Evolutionary conservation across 495 filamentous ascomycete species (phyloP).

Genomic region (Penicillium nucicola): DNA sequence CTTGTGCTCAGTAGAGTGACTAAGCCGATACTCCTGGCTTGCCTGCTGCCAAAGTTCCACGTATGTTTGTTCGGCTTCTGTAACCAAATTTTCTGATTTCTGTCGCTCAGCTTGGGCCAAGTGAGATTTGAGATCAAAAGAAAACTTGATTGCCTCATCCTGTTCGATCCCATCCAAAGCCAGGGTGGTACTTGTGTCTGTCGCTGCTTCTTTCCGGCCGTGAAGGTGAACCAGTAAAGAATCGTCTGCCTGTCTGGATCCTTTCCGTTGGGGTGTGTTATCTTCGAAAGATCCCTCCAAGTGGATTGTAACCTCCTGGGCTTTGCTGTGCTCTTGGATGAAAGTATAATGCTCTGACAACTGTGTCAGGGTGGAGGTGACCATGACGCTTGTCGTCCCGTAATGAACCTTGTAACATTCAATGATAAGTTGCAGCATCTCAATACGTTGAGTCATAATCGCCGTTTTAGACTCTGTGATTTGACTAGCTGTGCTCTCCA

Average conservation of each 20-base stretch:
- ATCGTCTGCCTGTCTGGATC: conserved; percentile 3
- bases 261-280: not conserved
- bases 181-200: not conserved
- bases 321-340: not conserved
- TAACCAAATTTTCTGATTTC: not conserved
- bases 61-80: conserved; percentile 14
- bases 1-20: conserved; percentile 17
- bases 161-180: too few relatives aligned
- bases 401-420: conserved; percentile 27
- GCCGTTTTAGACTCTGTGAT: conserved; percentile 18
- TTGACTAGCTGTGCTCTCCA: conserved; percentile 17
- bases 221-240: conserved; percentile 21
- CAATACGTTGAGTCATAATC: conserved; percentile 18
- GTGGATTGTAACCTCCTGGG: too few relatives aligned
- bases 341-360: conserved; percentile 19
- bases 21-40: conserved; percentile 16
- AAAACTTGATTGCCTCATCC: too few relatives aligned
- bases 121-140: too few relatives aligned
- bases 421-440: conserved; percentile 18
- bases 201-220: conserved; percentile 9
- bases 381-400: conserved; percentile 15
- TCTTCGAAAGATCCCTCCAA: too few relatives aligned
- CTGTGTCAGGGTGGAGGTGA: conserved; percentile 16
- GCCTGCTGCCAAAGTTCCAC: conserved; percentile 24
- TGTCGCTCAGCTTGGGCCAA: not conserved